These are phyloP conservation scores for Platanthera zijinensis DNA, from an alignment of 106 monocot species.

Conservation along the genomic window DNA sequence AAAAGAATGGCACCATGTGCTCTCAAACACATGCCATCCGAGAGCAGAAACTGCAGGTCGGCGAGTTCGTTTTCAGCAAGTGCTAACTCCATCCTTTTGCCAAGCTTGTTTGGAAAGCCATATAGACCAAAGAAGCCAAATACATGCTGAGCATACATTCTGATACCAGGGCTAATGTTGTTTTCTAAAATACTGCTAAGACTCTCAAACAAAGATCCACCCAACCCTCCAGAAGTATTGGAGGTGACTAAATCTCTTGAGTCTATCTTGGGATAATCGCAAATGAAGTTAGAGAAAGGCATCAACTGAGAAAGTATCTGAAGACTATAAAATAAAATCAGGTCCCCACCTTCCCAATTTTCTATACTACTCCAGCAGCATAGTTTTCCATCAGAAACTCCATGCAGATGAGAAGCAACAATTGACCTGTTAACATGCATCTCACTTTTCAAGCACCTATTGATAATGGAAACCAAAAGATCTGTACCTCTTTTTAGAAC, in stretches of 20 bases:
- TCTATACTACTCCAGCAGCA: slow-evolving; percentile 49
- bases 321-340: slow-evolving; percentile 59
- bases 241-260: slow-evolving; percentile 6
- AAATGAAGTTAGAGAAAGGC: slow-evolving; percentile 9
- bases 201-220: slow-evolving; percentile 18
- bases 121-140: slow-evolving; percentile 63
- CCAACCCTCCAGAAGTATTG: slow-evolving; percentile 8
- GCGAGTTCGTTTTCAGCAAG: slow-evolving; percentile 48
- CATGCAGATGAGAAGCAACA: slow-evolving; percentile 33
- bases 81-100: slow-evolving; percentile 37
- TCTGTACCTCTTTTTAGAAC: slow-evolving; percentile 32
- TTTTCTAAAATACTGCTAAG: slow-evolving; percentile 37
- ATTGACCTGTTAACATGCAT: slow-evolving; percentile 34
- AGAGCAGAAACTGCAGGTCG: slow-evolving; percentile 52
- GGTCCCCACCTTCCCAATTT: slow-evolving; percentile 43
- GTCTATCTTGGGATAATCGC: slow-evolving; percentile 16
- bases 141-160: slow-evolving; percentile 46
- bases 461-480: slow-evolving; percentile 35
- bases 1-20: slow-evolving; percentile 59
- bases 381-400: slow-evolving; percentile 23
- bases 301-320: slow-evolving; percentile 67
- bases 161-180: slow-evolving; percentile 25
- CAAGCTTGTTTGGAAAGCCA: slow-evolving; percentile 61
- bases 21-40: slow-evolving; percentile 29
- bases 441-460: slow-evolving; percentile 40